A percentile compares a stretch with the other conserved stretches of the same genome.
Conservation (phyloP, 1,139 yeast genomes). For the Hansenula lynferdii region DNA sequence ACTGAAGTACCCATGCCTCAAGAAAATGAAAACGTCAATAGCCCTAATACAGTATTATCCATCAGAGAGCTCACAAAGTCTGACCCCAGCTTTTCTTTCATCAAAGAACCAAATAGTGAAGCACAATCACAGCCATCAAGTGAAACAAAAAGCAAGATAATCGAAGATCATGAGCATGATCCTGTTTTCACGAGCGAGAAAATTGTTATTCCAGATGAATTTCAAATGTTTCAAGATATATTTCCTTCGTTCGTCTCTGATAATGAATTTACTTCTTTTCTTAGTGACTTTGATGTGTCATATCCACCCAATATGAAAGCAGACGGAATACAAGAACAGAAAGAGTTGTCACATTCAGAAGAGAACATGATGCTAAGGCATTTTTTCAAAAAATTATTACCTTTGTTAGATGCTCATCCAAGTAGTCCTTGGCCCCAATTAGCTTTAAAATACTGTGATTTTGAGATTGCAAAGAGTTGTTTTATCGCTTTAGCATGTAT, state of each 20-base stretch:
- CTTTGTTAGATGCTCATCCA: constrained; percentile 51
- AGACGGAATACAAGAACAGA: constrained; percentile 4
- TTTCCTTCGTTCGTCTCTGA: constrained; percentile 18
- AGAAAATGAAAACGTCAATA: background rate
- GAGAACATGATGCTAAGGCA: constrained; percentile 48
- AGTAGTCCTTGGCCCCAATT: constrained; percentile 55
- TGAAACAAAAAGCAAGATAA: background rate
- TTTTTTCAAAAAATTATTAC: constrained; percentile 46
- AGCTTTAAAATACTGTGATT: constrained; percentile 49
- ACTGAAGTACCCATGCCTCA: background rate
- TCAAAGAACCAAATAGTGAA: background rate
- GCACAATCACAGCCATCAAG: background rate
- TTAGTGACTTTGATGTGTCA: constrained; percentile 7
- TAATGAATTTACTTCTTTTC: constrained; percentile 13
- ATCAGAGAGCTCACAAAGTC: background rate
- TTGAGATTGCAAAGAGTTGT: constrained; percentile 50
- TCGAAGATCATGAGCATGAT: too few relatives aligned
- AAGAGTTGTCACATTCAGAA: constrained; percentile 31
- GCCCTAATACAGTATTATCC: background rate
- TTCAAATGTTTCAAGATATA: constrained; percentile 21
- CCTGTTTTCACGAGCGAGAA: constrained; percentile 5
- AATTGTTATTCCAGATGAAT: constrained; percentile 11
- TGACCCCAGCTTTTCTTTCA: too few relatives aligned
- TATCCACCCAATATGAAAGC: constrained; percentile 5
- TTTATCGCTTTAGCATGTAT: constrained; percentile 49